Base-by-base conservation (phyloP, 306 rosid species). In the Rosa lucieae region DNA sequence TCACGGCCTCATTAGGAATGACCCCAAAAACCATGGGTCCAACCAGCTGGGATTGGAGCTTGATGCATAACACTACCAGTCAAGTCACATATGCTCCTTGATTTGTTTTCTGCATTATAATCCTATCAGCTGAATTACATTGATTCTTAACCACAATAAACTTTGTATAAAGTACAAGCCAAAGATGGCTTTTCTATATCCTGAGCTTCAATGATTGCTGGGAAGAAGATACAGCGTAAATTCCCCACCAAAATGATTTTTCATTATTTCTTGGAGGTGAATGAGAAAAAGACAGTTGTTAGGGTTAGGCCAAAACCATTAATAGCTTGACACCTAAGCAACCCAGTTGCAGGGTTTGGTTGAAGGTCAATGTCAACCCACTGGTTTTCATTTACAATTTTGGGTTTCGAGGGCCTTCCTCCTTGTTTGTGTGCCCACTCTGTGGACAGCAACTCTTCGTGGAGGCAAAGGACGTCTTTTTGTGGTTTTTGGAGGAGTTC, bases 341-440 rank as follows among this genome's bases (percentile, higher is more conserved):
- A 37, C 47, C n/a, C 3, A 75, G 71, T 17, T 75, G 59, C 58
- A 8, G 11, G 46, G 55, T 52, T 62, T 46, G 71, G 71, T 62
- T 12, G 46, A 21, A 42, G 58, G n/a, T 62, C 47, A 20, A 61
- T 47, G 59, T 75, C 79, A 26, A 61, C 32, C 59, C 79, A 17
- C 13, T 62, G 32, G 39, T 61, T 58, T 74, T 35, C 66, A 59
- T 74, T 43, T 4, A 23, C 39, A 46, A 8, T 59, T n/a, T 75
- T 44, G 26, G 23, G 26, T 4, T 55, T 62, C 2, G 10, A 12
- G 9, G 68, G 23, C 23, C 21, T 42, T 58, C 56, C 53, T 23
- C 23, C 69, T 23, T 58, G 78, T 75, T 75, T 21, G 56, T 18
- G 44, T 42, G 69, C 26, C 56, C 56, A 23, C 29, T 43, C 5